Conservation (phyloP, 108 stramenopile species). For the Pseudonitzschia delicatissima region DNA sequence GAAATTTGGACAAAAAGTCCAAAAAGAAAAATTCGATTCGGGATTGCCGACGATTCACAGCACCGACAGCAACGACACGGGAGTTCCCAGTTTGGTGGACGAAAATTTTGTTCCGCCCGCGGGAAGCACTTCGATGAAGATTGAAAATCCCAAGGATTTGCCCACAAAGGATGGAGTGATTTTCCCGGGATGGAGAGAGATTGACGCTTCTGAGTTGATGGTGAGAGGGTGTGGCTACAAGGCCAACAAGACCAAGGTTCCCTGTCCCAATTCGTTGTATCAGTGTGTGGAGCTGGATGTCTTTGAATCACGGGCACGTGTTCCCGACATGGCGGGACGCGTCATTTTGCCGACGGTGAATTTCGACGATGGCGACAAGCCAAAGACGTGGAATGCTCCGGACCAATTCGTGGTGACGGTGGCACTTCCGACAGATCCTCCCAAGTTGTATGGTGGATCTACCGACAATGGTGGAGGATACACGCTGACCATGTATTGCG, state of each 20-base stretch:
- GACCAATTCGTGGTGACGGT: slow-evolving; percentile 70
- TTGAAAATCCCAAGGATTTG: slow-evolving; percentile 52
- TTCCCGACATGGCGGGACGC: slow-evolving; percentile 61
- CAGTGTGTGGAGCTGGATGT: slow-evolving; percentile 65
- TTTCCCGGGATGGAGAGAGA: slow-evolving; percentile 58
- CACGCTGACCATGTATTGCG: slow-evolving; percentile 67
- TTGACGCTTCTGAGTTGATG: slow-evolving; percentile 36
- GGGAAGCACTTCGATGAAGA: slow-evolving; percentile 58
- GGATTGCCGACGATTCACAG: not conserved
- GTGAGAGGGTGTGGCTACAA: slow-evolving; percentile 74
- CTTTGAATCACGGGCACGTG: slow-evolving; percentile 57
- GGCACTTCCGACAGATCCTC: slow-evolving; percentile 79
- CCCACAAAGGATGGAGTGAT: slow-evolving; percentile 46
- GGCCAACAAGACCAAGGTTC: slow-evolving; percentile 68
- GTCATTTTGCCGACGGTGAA: slow-evolving; percentile 55
- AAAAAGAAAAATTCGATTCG: not conserved
- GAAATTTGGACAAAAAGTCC: no score
- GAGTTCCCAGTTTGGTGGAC: not conserved
- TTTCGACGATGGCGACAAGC: slow-evolving; percentile 37
- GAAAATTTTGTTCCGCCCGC: slow-evolving; percentile 42
- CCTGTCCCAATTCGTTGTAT: slow-evolving; percentile 72
- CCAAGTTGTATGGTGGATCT: slow-evolving; percentile 42
- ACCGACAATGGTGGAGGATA: slow-evolving; percentile 70
- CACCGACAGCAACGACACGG: not conserved
- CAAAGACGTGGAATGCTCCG: slow-evolving; percentile 75